These are phyloP conservation scores for Phytophthora megakarya DNA, from an alignment of 352 stramenopile genomes.

Conservation along the genomic window DNA sequence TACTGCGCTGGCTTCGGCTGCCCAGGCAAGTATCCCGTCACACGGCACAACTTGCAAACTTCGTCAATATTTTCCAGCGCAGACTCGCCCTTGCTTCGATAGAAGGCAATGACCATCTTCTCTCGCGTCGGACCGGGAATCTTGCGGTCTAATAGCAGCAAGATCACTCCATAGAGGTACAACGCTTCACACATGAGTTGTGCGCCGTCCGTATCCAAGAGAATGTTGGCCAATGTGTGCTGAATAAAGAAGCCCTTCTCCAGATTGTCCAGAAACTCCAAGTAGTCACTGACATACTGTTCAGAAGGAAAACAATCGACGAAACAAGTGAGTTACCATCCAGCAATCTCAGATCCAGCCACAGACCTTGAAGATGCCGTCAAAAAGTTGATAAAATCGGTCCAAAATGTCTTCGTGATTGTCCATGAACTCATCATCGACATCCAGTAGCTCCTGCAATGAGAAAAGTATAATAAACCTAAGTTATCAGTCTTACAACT, in stretches of 20 bases:
- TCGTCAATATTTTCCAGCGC: slow-evolving; percentile 91
- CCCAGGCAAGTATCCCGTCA: slow-evolving; percentile 88
- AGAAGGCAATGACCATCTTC: slow-evolving; percentile 92
- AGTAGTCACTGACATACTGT: slow-evolving; percentile 92
- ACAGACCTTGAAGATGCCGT: slow-evolving; percentile 81
- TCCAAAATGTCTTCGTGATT: slow-evolving; percentile 88
- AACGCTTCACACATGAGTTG: slow-evolving; percentile 95
- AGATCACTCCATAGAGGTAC: slow-evolving; percentile 95
- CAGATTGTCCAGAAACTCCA: slow-evolving; percentile 92
- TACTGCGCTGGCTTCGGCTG: slow-evolving; percentile 87
- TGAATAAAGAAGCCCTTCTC: slow-evolving; percentile 95
- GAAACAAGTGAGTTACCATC: neutral
- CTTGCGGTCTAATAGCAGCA: slow-evolving; percentile 93
- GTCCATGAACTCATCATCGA: slow-evolving; percentile 93
- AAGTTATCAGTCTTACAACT: slow-evolving; percentile 8
- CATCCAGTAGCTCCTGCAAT: slow-evolving; percentile 75
- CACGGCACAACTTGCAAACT: slow-evolving; percentile 90
- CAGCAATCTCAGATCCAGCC: neutral
- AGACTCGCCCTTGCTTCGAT: slow-evolving; percentile 88
- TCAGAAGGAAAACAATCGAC: neutral
- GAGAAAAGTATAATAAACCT: slow-evolving; percentile 5
- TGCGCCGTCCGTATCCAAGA: slow-evolving; percentile 93
- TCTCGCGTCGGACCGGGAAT: slow-evolving; percentile 90
- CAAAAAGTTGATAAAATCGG: slow-evolving; percentile 91
- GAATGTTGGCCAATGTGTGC: slow-evolving; percentile 93